phyloP scores from a whole-genome alignment of 768 basidiomycete genomes.

The Lentinula lateritia region DNA sequence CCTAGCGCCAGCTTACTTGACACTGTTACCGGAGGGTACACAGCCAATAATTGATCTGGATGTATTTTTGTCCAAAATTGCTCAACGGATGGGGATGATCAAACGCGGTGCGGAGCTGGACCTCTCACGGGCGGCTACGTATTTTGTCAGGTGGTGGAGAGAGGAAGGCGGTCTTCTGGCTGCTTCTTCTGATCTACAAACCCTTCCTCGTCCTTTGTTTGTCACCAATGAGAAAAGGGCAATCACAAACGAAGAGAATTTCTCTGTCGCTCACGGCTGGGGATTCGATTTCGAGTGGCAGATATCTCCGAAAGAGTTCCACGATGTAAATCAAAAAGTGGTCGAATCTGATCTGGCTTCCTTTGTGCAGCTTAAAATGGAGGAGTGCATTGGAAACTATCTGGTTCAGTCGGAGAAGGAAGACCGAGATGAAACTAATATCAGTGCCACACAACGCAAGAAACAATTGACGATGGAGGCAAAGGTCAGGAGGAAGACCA shows the following conservation, averaged over 20 bases:
- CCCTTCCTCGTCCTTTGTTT: slow-evolving; percentile 1
- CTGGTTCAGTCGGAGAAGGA: slow-evolving; percentile 38
- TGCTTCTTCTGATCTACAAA: slow-evolving; percentile 33
- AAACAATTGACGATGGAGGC: slow-evolving; percentile 45
- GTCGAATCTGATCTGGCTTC: slow-evolving; percentile 14
- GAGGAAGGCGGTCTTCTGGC: slow-evolving; percentile 59
- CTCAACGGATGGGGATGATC: slow-evolving; percentile 75
- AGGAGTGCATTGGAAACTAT: slow-evolving; percentile 57
- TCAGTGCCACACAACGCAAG: slow-evolving; percentile 70
- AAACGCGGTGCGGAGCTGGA: slow-evolving; percentile 72
- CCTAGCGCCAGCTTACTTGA: slow-evolving; percentile 66
- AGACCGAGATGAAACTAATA: slow-evolving; percentile 46
- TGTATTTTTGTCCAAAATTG: slow-evolving; percentile 66
- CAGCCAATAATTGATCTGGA: slow-evolving; percentile 55
- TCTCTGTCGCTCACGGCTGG: slow-evolving; percentile 51
- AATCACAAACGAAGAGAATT: background rate
- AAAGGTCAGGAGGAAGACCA: slow-evolving; percentile 29
- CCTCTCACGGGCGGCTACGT: slow-evolving; percentile 63
- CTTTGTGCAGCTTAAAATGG: slow-evolving; percentile 63
- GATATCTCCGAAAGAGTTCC: slow-evolving; percentile 15
- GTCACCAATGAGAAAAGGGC: background rate
- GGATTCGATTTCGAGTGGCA: slow-evolving; percentile 84
- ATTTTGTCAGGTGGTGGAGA: slow-evolving; percentile 88
- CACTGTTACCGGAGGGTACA: slow-evolving; percentile 49
- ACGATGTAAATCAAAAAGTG: background rate